Evolutionary conservation across 495 filamentous ascomycete genomes (phyloP).

Genomic region (Podospora pseudocomata): DNA sequence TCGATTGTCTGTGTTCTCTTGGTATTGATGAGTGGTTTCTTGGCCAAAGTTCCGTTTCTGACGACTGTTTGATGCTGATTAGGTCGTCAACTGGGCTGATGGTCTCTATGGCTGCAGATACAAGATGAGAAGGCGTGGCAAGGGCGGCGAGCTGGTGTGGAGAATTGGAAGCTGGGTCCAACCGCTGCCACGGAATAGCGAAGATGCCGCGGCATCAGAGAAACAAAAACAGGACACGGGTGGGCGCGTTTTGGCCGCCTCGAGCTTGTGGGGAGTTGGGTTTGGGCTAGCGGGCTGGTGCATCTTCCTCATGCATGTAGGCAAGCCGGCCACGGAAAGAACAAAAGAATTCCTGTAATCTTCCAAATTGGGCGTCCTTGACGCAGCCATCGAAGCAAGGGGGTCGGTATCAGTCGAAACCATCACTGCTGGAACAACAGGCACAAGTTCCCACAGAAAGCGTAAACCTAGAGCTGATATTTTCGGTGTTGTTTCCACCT

Average conservation of each 20-base stretch:
- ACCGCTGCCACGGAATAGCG: neutral
- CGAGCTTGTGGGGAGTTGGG: neutral
- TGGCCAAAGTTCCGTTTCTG: neutral
- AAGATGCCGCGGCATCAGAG: neutral
- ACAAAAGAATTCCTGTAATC: slow-evolving; percentile 4
- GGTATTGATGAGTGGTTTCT: slow-evolving; percentile 7
- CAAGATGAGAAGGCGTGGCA: slow-evolving; percentile 1
- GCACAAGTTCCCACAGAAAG: neutral
- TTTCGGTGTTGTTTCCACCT: neutral
- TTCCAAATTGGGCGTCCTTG: slow-evolving; percentile 4
- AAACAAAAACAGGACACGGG: neutral
- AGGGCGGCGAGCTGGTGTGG: neutral
- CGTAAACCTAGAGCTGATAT: neutral
- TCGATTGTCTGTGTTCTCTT: neutral
- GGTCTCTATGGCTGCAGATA: neutral
- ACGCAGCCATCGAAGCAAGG: neutral
- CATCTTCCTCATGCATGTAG: slow-evolving; percentile 1
- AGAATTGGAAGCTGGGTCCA: neutral
- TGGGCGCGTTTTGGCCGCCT: neutral
- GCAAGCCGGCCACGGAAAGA: neutral
- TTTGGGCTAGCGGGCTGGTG: neutral
- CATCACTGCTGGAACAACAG: neutral
- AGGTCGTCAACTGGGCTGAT: neutral
- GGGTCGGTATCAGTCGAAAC: neutral
- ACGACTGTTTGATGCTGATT: slow-evolving; percentile 3